phyloP scores from a whole-genome alignment of 345 rosid species.

The Iberis pinnata region DNA sequence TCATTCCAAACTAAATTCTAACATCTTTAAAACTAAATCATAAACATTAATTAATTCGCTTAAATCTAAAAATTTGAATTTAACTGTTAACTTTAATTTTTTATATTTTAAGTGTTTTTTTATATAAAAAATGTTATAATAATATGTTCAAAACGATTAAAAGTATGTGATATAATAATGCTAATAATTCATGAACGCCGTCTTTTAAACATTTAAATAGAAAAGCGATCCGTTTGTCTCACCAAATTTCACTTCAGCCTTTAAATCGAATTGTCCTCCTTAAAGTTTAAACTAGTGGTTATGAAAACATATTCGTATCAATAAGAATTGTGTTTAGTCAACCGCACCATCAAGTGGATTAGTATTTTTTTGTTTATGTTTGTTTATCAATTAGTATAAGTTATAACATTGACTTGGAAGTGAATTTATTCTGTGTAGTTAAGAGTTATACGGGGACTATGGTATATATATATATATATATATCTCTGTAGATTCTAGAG shows the following conservation, averaged over 20 bases:
- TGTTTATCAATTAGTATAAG: background rate
- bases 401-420: background rate
- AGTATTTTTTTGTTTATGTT: background rate
- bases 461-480: too few relatives aligned
- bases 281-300: too few relatives aligned
- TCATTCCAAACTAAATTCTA: too few relatives aligned
- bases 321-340: background rate
- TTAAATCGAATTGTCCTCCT: background rate
- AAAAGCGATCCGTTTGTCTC: background rate
- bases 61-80: too few relatives aligned
- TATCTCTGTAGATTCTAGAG: too few relatives aligned
- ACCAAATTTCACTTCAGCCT: background rate
- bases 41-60: too few relatives aligned
- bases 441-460: too few relatives aligned
- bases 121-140: too few relatives aligned
- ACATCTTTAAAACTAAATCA: too few relatives aligned
- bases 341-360: background rate
- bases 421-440: constrained; percentile 6
- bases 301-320: constrained; percentile 4
- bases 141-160: too few relatives aligned
- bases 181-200: constrained; percentile 27
- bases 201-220: constrained; percentile 6
- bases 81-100: constrained; percentile 11
- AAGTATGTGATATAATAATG: too few relatives aligned
- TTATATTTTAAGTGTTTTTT: too few relatives aligned